phyloP scores from a whole-genome alignment of 2,329 filamentous ascomycete species.

The Ascochyta viciae-villosae region DNA sequence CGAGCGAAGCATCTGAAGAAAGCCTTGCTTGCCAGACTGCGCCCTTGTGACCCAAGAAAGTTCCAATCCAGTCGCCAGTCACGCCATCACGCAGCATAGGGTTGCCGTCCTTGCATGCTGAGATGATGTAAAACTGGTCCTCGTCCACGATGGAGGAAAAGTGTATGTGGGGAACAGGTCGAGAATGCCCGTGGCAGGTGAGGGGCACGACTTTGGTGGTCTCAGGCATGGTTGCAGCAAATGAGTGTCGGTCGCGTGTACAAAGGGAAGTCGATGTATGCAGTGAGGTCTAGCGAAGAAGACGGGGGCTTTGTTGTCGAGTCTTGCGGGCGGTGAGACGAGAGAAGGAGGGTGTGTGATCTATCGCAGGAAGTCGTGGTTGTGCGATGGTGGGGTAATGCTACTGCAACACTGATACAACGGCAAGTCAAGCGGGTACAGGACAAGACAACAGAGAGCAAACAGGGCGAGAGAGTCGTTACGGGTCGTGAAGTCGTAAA shows the following conservation, averaged over 20 bases:
- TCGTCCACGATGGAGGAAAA: constrained; percentile 86
- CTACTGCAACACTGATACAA: constrained; percentile 1
- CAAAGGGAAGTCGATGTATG: constrained; percentile 1
- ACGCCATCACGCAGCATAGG: constrained; percentile 97
- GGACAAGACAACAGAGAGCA: constrained; percentile 22
- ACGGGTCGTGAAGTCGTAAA: constrained; percentile 44
- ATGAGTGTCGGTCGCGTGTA: constrained; percentile 5
- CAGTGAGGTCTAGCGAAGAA: background rate
- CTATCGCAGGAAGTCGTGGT: constrained; percentile 15
- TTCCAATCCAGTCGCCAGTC: constrained; percentile 83
- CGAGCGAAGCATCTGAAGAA: constrained; percentile 84
- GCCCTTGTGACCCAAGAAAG: constrained; percentile 97
- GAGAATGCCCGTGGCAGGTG: constrained; percentile 93
- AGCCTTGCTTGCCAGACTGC: constrained; percentile 96
- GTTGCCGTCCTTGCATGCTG: constrained; percentile 96
- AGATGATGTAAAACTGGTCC: constrained; percentile 89
- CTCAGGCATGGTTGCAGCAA: constrained; percentile 40
- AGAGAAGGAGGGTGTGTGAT: constrained; percentile 21
- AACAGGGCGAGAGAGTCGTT: constrained; percentile 32
- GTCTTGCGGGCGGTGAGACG: constrained; percentile 22
- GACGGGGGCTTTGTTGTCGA: constrained; percentile 3
- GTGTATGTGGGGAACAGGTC: constrained; percentile 87
- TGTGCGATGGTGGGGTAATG: constrained; percentile 8
- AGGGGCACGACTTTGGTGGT: constrained; percentile 76
- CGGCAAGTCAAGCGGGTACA: constrained; percentile 2